Evolutionary conservation across 2,329 filamentous ascomycete species (phyloP), one percentile per base, ranked within the genome.

Genomic region (Cordyceps tenuipes): DNA sequence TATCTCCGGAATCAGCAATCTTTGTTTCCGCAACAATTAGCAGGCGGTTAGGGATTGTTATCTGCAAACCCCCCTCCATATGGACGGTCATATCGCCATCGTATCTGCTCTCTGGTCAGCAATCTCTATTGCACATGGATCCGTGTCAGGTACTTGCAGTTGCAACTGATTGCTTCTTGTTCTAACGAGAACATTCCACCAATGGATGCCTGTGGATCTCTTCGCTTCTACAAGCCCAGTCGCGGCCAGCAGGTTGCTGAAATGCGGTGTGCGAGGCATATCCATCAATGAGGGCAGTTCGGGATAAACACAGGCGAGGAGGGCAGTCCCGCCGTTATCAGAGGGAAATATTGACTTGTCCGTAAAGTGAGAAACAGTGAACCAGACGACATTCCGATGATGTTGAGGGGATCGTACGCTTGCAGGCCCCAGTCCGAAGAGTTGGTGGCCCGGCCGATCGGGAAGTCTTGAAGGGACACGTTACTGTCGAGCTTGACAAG

Each of bases 301-400:
- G 0, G 63, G 63, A 10, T 51, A 5, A 21, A 65, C 29, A n/a
- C 64, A 65, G 10, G 61, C 62, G 12, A 17, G 6, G 1, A 65
- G 12, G 12, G 39, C 17, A 1, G 21, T 56, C 1, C 51, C 44
- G 10, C 47, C 56, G 47, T 50, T 62, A 4, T 34, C 44, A 7
- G 47, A 46, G 4, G 51, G 21, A 17, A 64, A 63, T 7, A 64
- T 57, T 29, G 62, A 61, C n/a, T 34, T 5, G n/a, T 62, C 59
- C 26, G 51, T n/a, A n/a, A n/a, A n/a, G n/a, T n/a, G n/a, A 65
- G 12, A 17, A 64, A 21, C 0, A 61, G 64, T 2, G 63, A 66
- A 19, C 51, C 61, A 1, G 54, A n/a, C 10, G 44, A 60, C 39
- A 66, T 49, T 15, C 64, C 64, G 10, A 66, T 47, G 13, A 65